Conservation (phyloP, 108 stramenopile species). For the Schizochytrium sp. region DNA sequence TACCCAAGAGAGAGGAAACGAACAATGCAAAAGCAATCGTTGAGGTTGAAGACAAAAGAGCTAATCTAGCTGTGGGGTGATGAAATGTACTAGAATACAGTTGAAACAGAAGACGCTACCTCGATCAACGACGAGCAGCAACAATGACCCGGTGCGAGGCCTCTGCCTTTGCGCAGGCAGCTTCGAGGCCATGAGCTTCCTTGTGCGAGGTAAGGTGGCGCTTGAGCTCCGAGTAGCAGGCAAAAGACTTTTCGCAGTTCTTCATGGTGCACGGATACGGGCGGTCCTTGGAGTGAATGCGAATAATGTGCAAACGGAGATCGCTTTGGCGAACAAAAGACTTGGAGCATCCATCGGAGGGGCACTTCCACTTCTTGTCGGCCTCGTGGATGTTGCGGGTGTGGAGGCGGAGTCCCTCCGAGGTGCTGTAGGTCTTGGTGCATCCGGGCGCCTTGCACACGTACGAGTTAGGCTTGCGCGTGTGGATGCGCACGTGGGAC, state of each 20-base stretch:
- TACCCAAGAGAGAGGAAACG: too few relatives aligned
- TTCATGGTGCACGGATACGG: background rate
- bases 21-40: too few relatives aligned
- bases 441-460: conserved; percentile 3
- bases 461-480: background rate
- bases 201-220: conserved; percentile 5
- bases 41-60: too few relatives aligned
- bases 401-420: conserved; percentile 3
- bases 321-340: conserved; percentile 1
- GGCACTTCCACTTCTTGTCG: conserved; percentile 12
- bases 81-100: too few relatives aligned
- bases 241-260: conserved; percentile 12
- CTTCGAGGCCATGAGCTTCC: background rate
- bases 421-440: background rate
- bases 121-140: background rate
- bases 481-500: conserved; percentile 12
- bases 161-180: background rate
- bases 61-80: too few relatives aligned
- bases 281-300: conserved; percentile 6
- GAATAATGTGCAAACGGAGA: background rate
- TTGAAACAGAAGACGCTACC: too few relatives aligned
- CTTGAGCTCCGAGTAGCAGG: conserved; percentile 17
- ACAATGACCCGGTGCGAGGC: background rate
- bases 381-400: conserved; percentile 2
- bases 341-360: conserved; percentile 1